Percentiles rank a stretch among this genome's conserved stretches.
These are phyloP conservation scores for Scheffersomyces parashehatae DNA, from an alignment of 1,139 yeast genomes.

Conservation along the genomic window DNA sequence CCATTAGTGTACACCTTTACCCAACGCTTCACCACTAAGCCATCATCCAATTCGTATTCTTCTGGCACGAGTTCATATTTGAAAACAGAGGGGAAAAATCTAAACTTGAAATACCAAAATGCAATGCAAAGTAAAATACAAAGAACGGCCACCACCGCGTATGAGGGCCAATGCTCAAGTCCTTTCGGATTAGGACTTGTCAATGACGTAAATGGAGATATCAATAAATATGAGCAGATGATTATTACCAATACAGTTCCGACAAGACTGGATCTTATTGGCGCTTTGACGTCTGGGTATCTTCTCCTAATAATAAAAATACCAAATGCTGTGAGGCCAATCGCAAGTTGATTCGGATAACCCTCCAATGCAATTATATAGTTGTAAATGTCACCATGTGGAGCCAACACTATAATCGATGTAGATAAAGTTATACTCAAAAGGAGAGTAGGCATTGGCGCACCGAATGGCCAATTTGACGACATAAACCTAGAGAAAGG, in stretches of 20 bases:
- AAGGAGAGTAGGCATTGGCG: slow-evolving; percentile 52
- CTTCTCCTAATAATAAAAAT: slow-evolving; percentile 49
- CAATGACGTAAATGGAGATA: slow-evolving; percentile 49
- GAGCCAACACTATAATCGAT: slow-evolving; percentile 58
- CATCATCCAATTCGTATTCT: slow-evolving; percentile 48
- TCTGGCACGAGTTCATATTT: slow-evolving; percentile 44
- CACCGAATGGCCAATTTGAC: slow-evolving; percentile 56
- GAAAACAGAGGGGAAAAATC: slow-evolving; percentile 42
- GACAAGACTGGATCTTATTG: slow-evolving; percentile 46
- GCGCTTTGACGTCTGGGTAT: slow-evolving; percentile 48
- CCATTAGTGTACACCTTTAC: slow-evolving; percentile 19
- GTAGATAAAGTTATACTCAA: slow-evolving; percentile 39
- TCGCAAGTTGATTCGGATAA: slow-evolving; percentile 59
- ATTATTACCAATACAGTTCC: slow-evolving; percentile 47
- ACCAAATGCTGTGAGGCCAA: slow-evolving; percentile 52
- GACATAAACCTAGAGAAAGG: slow-evolving; percentile 57
- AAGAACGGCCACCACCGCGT: slow-evolving; percentile 42
- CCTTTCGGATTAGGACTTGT: slow-evolving; percentile 43
- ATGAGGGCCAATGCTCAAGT: slow-evolving; percentile 52
- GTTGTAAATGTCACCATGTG: slow-evolving; percentile 78
- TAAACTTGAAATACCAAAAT: slow-evolving; percentile 54
- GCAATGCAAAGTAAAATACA: slow-evolving; percentile 29
- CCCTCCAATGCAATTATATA: slow-evolving; percentile 74
- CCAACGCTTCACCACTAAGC: slow-evolving; percentile 58
- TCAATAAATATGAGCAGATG: slow-evolving; percentile 39